A percentile compares a stretch with the other conserved stretches of the same genome.
Conservation (phyloP, 2,329 filamentous ascomycete species). For the Nemania abortiva region DNA sequence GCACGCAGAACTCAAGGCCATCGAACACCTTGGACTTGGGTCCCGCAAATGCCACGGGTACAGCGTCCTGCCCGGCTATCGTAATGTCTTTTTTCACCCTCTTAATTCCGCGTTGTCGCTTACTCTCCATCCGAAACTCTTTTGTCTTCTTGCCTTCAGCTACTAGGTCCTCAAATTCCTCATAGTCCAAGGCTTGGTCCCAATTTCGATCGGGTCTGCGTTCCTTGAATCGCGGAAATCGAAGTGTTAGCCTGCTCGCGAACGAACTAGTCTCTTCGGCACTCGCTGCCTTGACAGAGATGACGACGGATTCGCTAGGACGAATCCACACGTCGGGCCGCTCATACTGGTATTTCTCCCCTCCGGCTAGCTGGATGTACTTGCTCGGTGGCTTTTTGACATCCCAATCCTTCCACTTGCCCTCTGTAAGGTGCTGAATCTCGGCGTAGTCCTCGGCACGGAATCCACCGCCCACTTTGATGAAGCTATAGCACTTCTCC, state of each 20-base stretch:
- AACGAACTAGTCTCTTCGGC: conserved; percentile 82
- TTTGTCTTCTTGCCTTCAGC: conserved; percentile 80
- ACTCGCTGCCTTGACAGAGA: conserved; percentile 89
- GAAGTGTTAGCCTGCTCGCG: conserved; percentile 79
- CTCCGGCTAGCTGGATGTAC: conserved; percentile 85
- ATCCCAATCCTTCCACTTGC: conserved; percentile 93
- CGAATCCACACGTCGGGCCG: conserved; percentile 93
- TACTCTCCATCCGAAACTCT: conserved; percentile 81
- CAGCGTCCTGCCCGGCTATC: conserved; percentile 76
- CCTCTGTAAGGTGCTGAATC: conserved; percentile 85
- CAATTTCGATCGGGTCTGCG: conserved; percentile 87
- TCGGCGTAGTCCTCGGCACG: conserved; percentile 85
- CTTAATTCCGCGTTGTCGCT: conserved; percentile 66
- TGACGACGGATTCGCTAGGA: conserved; percentile 85
- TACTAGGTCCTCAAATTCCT: conserved; percentile 80
- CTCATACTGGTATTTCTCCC: conserved; percentile 77
- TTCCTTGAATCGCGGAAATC: conserved; percentile 90
- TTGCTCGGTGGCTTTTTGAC: conserved; percentile 78
- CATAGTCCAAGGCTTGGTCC: conserved; percentile 80
- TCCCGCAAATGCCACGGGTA: conserved; percentile 61
- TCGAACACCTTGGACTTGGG: conserved; percentile 76
- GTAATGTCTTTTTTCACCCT: conserved; percentile 75
- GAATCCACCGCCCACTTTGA: conserved; percentile 97
- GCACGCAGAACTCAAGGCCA: conserved; percentile 82
- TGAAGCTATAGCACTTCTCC: conserved; percentile 92